Conservation (phyloP, 805 yeast genomes). For the Clavispora santaluciae region DNA sequence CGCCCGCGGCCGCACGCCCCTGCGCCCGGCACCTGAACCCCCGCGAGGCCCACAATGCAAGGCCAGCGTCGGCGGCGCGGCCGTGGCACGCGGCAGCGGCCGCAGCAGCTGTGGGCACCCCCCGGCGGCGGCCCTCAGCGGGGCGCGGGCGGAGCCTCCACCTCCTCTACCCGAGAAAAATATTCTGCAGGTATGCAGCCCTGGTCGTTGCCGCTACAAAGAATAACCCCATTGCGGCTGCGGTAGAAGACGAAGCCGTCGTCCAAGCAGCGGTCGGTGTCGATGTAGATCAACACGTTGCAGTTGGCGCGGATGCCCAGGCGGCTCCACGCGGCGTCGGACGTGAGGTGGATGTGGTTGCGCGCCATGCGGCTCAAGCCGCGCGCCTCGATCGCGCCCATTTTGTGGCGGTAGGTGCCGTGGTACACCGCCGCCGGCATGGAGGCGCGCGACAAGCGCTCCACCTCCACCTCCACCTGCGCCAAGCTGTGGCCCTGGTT, state of each 20-base stretch:
- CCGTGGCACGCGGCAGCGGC: too few relatives aligned
- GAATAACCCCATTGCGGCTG: conserved; percentile 71
- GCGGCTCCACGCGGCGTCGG: conserved; percentile 43
- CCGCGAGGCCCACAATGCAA: too few relatives aligned
- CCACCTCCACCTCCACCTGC: conserved; percentile 39
- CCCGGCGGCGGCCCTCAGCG: too few relatives aligned
- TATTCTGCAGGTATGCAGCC: conserved; percentile 47
- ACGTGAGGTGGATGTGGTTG: conserved; percentile 83
- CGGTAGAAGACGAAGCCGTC: conserved; percentile 47
- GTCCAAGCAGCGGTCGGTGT: conserved; percentile 44
- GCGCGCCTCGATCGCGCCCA: conserved; percentile 46
- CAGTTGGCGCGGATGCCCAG: conserved; percentile 70
- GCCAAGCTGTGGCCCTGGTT: conserved; percentile 85
- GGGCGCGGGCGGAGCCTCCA: not conserved
- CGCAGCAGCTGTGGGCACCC: too few relatives aligned
- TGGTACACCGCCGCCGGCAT: conserved; percentile 63
- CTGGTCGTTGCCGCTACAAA: conserved; percentile 54
- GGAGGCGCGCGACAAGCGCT: conserved; percentile 32
- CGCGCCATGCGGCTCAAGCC: conserved; percentile 69
- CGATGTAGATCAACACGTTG: conserved; percentile 58
- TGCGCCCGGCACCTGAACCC: too few relatives aligned
- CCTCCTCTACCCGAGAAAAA: conserved; percentile 22
- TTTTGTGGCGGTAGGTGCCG: conserved; percentile 60
- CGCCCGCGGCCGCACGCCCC: too few relatives aligned
- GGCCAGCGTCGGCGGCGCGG: too few relatives aligned